Base-by-base conservation (phyloP, 2,329 filamentous ascomycete species). In the Hypoxylon sp. region DNA sequence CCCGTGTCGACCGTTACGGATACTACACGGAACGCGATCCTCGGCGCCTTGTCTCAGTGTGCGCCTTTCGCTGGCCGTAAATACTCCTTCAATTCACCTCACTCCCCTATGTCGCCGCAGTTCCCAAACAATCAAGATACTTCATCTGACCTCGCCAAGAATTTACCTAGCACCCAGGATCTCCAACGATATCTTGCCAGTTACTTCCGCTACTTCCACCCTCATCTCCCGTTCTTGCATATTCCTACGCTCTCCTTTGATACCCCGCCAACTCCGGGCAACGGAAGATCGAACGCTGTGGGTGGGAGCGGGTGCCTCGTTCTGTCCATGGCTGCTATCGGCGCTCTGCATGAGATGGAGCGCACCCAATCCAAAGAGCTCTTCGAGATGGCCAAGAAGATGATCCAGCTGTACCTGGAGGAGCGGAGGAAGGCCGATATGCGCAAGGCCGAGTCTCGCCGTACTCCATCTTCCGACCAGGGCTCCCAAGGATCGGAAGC, bases 171-270 rank as follows among this genome's bases (percentile, higher is more conserved):
- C 76, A 94, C 91, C 27, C 82, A 85, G 71, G 92, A 97, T 72
- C 85, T 98, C 61, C 92, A 96, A 74, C 89, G 92, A 73, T 97
- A 93, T 74, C 90, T 97, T 62, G 87, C 88, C 64, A 89, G 93
- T 58, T 98, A 97, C 76, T 87, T 98, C 69, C 87, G 88, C 64
- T 96, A 91, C 73, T 97, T 96, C 74, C 93, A 97, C 71, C 94
- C 94, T 18, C 94, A 98, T 73, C 77, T 97, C 60, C 94, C 95
- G n/a, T 97, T 98, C 75, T 80, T 97, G 60, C 94, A 98, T 75
- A 86, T 97, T 66, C 88, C 93, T 48, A 97, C 94, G 13, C 81
- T 98, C 62, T 92, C 92, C 37, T 97, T 98, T 77, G 92, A 97
- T 69, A 85, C 90, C 48, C 83, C 90, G 48, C 81, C 89, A 42